A percentile compares a stretch with the other conserved stretches of the same genome.
Evolutionary conservation across 192 early-diverging fungal species (phyloP).

Genomic region (Backusella australiensis): DNA sequence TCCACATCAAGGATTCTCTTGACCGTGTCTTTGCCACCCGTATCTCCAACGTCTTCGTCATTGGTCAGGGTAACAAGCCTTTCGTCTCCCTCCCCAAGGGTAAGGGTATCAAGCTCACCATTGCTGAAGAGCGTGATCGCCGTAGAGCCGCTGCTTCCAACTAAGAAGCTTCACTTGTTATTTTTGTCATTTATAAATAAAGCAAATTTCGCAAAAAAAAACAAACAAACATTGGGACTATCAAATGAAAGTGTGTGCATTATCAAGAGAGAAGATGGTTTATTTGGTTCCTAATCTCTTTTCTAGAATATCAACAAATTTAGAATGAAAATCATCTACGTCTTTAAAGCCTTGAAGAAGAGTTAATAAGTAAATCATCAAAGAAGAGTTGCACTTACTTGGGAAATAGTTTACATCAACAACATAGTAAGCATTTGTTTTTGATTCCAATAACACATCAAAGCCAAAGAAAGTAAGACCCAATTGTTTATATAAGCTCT

Average conservation of each 20-base stretch:
- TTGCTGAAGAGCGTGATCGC: conserved; percentile 97
- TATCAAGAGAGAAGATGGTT: neutral
- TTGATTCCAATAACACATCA: conserved; percentile 28
- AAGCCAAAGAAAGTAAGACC: conserved; percentile 39
- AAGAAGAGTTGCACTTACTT: conserved; percentile 16
- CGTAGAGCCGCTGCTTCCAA: conserved; percentile 38
- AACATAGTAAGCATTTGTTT: conserved; percentile 20
- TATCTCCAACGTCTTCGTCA: too few species aligned
- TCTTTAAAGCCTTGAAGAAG: conserved; percentile 13
- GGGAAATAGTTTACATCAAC: conserved; percentile 40
- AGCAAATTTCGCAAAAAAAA: neutral
- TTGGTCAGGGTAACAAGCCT: conserved; percentile 20
- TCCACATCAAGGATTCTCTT: too few species aligned
- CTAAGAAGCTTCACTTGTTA: neutral
- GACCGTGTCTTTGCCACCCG: too few species aligned
- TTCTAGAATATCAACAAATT: conserved; percentile 18
- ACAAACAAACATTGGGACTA: too few species aligned
- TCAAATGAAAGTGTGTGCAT: neutral
- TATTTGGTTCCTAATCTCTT: neutral
- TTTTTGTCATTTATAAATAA: neutral
- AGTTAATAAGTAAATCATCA: neutral
- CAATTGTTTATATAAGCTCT: conserved; percentile 14
- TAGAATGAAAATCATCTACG: conserved; percentile 14
- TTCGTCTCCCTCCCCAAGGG: conserved; percentile 98
- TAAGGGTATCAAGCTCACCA: conserved; percentile 98